These are phyloP conservation scores for Lenwebbia sp. DNA, from an alignment of 345 rosid genomes.

Conservation along the genomic window DNA sequence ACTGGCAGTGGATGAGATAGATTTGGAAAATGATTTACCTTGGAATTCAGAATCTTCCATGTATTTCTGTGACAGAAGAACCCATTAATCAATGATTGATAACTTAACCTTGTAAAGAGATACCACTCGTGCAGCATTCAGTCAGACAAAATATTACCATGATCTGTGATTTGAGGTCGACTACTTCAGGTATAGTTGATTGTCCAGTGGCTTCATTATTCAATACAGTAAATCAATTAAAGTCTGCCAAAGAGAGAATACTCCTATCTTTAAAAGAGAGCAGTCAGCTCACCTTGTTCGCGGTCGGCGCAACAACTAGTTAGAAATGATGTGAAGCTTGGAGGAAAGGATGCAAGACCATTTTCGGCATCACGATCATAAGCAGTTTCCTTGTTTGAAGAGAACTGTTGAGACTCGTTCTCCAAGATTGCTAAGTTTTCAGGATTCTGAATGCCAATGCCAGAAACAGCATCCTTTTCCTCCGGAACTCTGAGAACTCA, in stretches of 20 bases:
- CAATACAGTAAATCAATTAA: not conserved
- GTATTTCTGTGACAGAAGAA: constrained; percentile 43
- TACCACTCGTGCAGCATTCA: not conserved
- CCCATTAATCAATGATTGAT: not conserved
- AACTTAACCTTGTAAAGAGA: not conserved
- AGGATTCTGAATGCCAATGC: not conserved
- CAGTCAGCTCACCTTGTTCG: constrained; percentile 31
- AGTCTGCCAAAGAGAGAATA: not conserved
- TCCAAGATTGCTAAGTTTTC: not conserved
- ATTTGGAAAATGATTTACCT: constrained; percentile 31
- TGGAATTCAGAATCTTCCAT: constrained; percentile 85
- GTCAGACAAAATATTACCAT: constrained; percentile 30
- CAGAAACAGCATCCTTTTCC: constrained; percentile 10
- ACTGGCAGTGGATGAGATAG: not conserved
- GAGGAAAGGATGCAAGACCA: constrained; percentile 38
- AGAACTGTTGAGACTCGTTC: constrained; percentile 28
- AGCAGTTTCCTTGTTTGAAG: constrained; percentile 9
- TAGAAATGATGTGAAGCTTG: constrained; percentile 71
- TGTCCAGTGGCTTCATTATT: constrained; percentile 23
- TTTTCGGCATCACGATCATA: constrained; percentile 10
- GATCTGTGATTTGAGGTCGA: constrained; percentile 59
- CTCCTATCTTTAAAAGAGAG: not conserved
- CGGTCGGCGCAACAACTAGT: constrained; percentile 38
- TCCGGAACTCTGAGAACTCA: constrained; percentile 1
- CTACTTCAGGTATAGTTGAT: constrained; percentile 17